Evolutionary conservation across 106 monocot species (phyloP), one percentile per base, ranked within the genome.

Genomic region (Chionographis japonica): DNA sequence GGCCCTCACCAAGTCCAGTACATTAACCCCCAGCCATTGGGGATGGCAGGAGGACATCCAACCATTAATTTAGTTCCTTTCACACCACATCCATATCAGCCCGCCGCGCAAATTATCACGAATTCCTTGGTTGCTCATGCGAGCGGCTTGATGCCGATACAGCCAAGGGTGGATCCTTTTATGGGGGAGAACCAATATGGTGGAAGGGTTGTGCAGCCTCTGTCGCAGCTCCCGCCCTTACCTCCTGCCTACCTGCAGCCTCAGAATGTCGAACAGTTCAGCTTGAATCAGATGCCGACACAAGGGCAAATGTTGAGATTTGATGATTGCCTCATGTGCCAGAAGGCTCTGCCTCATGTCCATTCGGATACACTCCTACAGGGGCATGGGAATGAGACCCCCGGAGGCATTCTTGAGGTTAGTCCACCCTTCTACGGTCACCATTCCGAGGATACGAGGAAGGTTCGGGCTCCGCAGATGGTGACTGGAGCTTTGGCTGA

Each of bases 221-320:
- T 81, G 40, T 75, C 75, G 4, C 81, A 88, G 78, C 52, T 81
- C 37, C 84, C 84, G 35, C 84, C 88, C 15, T 75, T 88, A 65
- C 74, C 78, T 9, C 78, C 75, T 19, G 42, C 74, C 2, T 65
- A 72, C 37, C 4, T 85, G 3, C 84, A 67, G 50, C 37, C 71
- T n/a, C 74, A 50, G 13, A 65, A 58, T 71, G 57, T 61, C 14
- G 78, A 81, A 11, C 73, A 27, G 17, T 81, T 65, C 65, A 65
- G 66, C 40, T 50, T 75, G 62, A 57, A 15, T 12, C 67, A 56
- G 50, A 38, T 50, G n/a, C 40, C 63, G 54, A 35, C 66, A 4
- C 71, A 19, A 37, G 54, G 50, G 20, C 65, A 61, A 6, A 14
- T 50, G n/a, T 16, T 79, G 69, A 69, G 71, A 56, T 68, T 72